Base-by-base conservation (phyloP, 192 early-diverging fungal genomes). In the Coemansia sp. region DNA sequence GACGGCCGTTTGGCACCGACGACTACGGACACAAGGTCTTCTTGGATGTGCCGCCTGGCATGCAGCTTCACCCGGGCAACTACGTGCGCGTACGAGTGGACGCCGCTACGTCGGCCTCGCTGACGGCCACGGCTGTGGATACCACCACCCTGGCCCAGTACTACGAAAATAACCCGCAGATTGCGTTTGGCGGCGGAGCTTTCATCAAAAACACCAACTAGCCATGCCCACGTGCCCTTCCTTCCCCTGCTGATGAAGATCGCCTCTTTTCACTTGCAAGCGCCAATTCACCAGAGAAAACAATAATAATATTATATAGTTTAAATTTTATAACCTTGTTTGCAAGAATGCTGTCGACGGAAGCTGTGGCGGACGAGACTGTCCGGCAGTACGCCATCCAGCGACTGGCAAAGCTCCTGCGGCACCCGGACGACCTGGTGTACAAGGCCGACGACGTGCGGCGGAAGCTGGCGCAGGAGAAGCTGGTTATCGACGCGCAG, bases 351-450 rank as follows among this genome's bases (percentile, higher is more conserved):
- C 56, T 43, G 15, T 48, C 63, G 11, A 60, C 35, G 30, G 72
- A 76, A 23, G 22, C 66, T 36, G 58, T 68, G 32, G 17, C 61
- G 6, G 72, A 68, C 37, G 56, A 23, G 14, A 81, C 75, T 47
- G 81, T 77, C n/a, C 65, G 73, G 34, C 91, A 92, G 47, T 81
- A 86, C 32, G 91, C 91, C 39, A 76, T 93, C 39, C 78, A 86
- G 54, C 80, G 87, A 19, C 80, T 97, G 31, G 80, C 88, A 5
- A 90, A 93, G 55, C 78, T 95, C 36, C 79, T 98, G 34, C 82
- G 86, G 38, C 90, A 94, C 73, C 95, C 95, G 5, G 95, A 98
- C 74, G 95, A 98, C 77, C 81, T 98, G 15, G 83, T 81, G 14
- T 88, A 87, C 73, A 94, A 89, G 60, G 85, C 96, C 8, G 78